Evolutionary conservation across 306 rosid genomes (phyloP).

Genomic region (Citrullus amarus): DNA sequence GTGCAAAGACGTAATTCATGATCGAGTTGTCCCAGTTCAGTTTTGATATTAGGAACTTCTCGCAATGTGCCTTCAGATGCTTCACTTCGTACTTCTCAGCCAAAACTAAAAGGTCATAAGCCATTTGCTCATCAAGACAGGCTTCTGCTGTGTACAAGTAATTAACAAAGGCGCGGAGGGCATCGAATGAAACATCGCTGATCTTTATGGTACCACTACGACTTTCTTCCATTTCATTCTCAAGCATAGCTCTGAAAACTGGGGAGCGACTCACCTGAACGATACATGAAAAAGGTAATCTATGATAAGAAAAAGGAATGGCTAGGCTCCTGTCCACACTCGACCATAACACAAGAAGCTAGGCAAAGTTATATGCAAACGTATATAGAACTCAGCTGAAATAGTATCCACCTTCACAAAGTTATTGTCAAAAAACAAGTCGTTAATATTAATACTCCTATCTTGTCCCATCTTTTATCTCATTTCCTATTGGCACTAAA

Average conservation of each 20-base stretch:
- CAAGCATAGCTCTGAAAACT: slow-evolving; percentile 79
- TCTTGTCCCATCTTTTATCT: not conserved
- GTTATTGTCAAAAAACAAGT: not conserved
- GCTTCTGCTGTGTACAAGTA: slow-evolving; percentile 74
- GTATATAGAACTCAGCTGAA: not conserved
- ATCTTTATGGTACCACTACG: slow-evolving; percentile 72
- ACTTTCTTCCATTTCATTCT: slow-evolving; percentile 76
- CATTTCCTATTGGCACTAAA: not conserved
- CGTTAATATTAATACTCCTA: not conserved
- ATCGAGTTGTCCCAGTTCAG: slow-evolving; percentile 63
- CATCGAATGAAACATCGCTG: slow-evolving; percentile 52
- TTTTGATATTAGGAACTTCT: slow-evolving; percentile 46
- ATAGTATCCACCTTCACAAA: not conserved
- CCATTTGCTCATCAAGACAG: slow-evolving; percentile 60
- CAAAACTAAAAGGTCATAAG: slow-evolving; percentile 45
- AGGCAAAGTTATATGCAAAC: not conserved
- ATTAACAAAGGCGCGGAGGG: slow-evolving; percentile 59
- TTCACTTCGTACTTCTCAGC: slow-evolving; percentile 72
- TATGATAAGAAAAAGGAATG: not conserved
- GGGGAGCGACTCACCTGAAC: slow-evolving; percentile 66
- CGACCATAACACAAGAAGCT: not conserved
- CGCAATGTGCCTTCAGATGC: slow-evolving; percentile 66
- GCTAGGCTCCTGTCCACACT: not conserved
- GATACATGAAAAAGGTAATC: not conserved
- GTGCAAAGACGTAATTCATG: slow-evolving; percentile 45